Conservation (phyloP, 495 filamentous ascomycete genomes). For the Pseudotulostoma volvatum region DNA sequence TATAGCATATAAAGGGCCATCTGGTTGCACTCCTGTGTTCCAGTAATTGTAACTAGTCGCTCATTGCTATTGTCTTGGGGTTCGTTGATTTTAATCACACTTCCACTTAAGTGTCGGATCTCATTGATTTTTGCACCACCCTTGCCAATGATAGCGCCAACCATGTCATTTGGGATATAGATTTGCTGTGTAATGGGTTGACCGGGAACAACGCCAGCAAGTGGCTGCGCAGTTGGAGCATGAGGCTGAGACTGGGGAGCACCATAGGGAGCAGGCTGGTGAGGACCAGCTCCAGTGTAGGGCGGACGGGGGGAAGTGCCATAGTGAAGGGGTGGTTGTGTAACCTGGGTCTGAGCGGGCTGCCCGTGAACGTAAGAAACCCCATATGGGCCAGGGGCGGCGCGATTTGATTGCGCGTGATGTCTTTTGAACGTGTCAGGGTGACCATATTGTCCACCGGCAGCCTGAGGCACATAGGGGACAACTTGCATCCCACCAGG, state of each 20-base stretch:
- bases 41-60: conserved; percentile 89
- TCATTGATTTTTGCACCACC: conserved; percentile 99
- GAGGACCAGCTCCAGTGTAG: conserved; percentile 62
- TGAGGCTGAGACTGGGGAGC: conserved; percentile 42
- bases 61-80: conserved; percentile 98
- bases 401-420: conserved; percentile 46
- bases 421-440: conserved; percentile 72
- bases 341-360: conserved; percentile 42
- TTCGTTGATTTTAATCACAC: conserved; percentile 99
- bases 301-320: conserved; percentile 48
- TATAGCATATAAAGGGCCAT: conserved; percentile 99
- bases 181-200: conserved; percentile 94
- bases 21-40: conserved; percentile 93
- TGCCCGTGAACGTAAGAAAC: conserved; percentile 57
- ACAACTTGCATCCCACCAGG: conserved; percentile 97
- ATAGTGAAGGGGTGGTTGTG: conserved; percentile 54
- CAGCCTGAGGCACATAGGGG: conserved; percentile 84
- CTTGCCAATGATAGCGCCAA: conserved; percentile 97
- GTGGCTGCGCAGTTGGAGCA: conserved; percentile 44
- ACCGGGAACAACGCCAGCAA: conserved; percentile 60
- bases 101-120: conserved; percentile 88
- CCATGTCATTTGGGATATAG: conserved; percentile 98
- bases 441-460: conserved; percentile 79
- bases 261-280: conserved; percentile 49
- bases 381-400: conserved; percentile 45